Evolutionary conservation across 2,329 filamentous ascomycete genomes (phyloP).

Genomic region (Aspergillus sp.): DNA sequence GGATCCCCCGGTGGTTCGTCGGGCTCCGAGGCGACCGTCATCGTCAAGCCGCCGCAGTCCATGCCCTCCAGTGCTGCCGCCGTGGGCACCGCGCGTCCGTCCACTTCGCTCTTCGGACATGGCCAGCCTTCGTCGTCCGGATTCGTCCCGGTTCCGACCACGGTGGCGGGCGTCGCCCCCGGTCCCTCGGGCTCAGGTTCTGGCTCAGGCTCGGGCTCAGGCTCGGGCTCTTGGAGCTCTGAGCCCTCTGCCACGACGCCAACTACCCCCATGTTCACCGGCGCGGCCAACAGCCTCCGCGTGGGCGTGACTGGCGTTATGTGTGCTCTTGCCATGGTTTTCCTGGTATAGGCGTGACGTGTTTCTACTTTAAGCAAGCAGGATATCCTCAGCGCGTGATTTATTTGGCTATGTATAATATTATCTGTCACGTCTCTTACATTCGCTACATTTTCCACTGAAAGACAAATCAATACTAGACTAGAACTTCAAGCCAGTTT

Average conservation of each 20-base stretch:
- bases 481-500: too few relatives aligned
- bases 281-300: slow-evolving; percentile 18
- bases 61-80: neutral
- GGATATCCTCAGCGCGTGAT: neutral
- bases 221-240: too few relatives aligned
- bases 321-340: slow-evolving; percentile 14
- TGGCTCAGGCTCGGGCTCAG: too few relatives aligned
- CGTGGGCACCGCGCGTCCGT: neutral
- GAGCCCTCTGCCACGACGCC: slow-evolving; percentile 12
- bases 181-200: neutral
- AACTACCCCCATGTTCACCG: slow-evolving; percentile 22
- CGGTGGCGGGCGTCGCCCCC: neutral
- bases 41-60: neutral
- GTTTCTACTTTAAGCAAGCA: neutral
- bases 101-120: neutral
- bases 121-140: neutral
- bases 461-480: too few relatives aligned
- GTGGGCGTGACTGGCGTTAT: slow-evolving; percentile 14
- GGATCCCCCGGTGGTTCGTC: too few relatives aligned
- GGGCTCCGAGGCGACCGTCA: too few relatives aligned
- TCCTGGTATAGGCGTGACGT: slow-evolving; percentile 13
- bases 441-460: too few relatives aligned
- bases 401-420: neutral
- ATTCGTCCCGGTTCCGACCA: neutral
- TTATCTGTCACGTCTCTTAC: neutral